phyloP scores from a whole-genome alignment of 305 asterid genomes.

The Fraxinus angustifolia region DNA sequence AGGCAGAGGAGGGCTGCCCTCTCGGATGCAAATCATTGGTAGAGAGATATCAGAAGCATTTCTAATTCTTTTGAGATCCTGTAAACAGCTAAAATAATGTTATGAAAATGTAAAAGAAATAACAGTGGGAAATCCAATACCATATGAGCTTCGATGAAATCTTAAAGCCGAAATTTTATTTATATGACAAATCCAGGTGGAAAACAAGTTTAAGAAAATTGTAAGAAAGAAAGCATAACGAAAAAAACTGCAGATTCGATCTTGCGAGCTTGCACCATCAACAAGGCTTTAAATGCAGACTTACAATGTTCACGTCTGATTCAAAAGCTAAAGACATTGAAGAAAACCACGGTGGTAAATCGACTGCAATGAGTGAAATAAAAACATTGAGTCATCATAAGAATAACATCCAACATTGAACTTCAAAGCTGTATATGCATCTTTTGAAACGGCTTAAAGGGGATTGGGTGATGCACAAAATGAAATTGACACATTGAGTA shows the following conservation, averaged over 20 bases:
- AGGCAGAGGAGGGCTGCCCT: conserved; percentile 95
- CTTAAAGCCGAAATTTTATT: background rate
- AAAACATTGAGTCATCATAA: conserved; percentile 15
- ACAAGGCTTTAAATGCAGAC: conserved; percentile 32
- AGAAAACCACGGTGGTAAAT: conserved; percentile 92
- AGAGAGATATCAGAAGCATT: conserved; percentile 45
- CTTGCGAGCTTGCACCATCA: background rate
- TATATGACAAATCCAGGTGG: background rate
- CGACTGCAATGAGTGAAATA: conserved; percentile 58
- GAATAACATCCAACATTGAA: background rate
- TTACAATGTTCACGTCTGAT: conserved; percentile 65
- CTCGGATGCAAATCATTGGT: conserved; percentile 81
- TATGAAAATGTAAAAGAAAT: conserved; percentile 15
- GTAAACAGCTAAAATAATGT: conserved; percentile 20
- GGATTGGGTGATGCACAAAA: background rate
- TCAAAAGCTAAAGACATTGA: conserved; percentile 63
- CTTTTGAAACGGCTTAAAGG: background rate
- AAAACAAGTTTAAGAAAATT: background rate
- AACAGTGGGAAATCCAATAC: background rate
- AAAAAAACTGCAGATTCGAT: background rate
- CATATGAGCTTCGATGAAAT: background rate
- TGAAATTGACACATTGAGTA: background rate
- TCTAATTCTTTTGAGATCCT: conserved; percentile 50
- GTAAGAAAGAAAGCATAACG: background rate
- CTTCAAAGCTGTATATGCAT: background rate